These are phyloP conservation scores for Ceratocystis lukuohia DNA, from an alignment of 2,329 filamentous ascomycete genomes.

Conservation along the genomic window DNA sequence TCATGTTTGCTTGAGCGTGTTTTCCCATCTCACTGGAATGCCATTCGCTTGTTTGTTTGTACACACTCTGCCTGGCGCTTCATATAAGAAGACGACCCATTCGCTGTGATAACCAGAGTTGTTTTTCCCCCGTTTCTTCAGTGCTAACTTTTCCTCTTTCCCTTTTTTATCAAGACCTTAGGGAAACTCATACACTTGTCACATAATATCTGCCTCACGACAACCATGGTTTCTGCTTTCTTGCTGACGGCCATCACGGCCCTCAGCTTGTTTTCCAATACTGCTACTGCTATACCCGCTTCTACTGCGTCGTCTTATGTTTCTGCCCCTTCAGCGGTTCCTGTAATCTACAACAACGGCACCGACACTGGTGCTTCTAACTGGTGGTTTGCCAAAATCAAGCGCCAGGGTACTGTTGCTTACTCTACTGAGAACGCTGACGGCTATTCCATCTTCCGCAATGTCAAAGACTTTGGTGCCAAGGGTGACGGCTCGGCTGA, in stretches of 20 bases:
- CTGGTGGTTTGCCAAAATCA: constrained; percentile 62
- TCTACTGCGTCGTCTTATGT: constrained; percentile 9
- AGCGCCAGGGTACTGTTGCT: constrained; percentile 54
- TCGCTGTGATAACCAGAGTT: not conserved
- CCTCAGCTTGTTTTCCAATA: constrained; percentile 17
- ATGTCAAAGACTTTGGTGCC: constrained; percentile 64
- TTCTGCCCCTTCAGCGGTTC: constrained; percentile 12
- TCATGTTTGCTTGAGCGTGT: not conserved
- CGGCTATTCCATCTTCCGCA: constrained; percentile 60
- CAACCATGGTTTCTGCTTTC: constrained; percentile 18
- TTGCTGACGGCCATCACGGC: constrained; percentile 18
- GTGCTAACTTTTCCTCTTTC: not conserved
- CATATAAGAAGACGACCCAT: not conserved
- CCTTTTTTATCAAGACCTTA: constrained; percentile 2
- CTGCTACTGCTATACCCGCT: constrained; percentile 16
- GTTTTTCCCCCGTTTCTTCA: not conserved
- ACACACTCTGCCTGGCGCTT: not conserved
- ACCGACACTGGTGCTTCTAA: constrained; percentile 30
- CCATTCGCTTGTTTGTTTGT: not conserved
- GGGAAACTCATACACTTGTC: constrained; percentile 1
- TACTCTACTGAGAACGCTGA: constrained; percentile 35
- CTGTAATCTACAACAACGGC: constrained; percentile 7
- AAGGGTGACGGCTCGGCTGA: constrained; percentile 57
- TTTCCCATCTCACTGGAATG: not conserved
- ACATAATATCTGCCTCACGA: constrained; percentile 6